phyloP scores from a whole-genome alignment of 495 filamentous ascomycete genomes.

The Margaritispora aquatica region DNA sequence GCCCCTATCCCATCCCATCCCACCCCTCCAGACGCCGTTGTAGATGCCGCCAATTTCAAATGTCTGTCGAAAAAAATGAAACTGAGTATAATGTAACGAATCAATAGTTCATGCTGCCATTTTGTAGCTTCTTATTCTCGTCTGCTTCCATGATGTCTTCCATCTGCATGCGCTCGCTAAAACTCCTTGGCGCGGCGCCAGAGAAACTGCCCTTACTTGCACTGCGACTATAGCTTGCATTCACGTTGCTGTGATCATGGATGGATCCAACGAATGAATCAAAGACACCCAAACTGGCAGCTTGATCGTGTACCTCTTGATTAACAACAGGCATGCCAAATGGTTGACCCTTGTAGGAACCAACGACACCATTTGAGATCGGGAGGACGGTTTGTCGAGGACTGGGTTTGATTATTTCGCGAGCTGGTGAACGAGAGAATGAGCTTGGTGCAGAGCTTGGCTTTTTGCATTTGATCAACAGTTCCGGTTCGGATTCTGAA shows the following conservation, averaged over 20 bases:
- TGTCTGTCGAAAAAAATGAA: background rate
- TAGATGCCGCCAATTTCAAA: background rate
- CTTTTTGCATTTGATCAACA: background rate
- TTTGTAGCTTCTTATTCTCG: background rate
- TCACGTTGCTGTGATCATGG: conserved; percentile 13
- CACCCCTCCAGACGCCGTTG: background rate
- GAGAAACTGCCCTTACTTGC: conserved; percentile 10
- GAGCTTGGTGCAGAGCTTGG: background rate
- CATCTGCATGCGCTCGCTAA: conserved; percentile 21
- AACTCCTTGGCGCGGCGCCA: conserved; percentile 14
- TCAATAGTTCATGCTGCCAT: background rate
- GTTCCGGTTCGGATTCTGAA: background rate
- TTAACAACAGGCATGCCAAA: conserved; percentile 23
- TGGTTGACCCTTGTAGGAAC: conserved; percentile 18
- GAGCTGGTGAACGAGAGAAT: conserved; percentile 16
- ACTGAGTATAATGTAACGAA: too few species aligned
- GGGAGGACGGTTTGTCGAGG: background rate
- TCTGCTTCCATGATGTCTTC: conserved; percentile 20
- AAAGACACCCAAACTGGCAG: conserved; percentile 16
- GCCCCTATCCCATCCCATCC: too few species aligned
- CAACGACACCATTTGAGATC: conserved; percentile 1
- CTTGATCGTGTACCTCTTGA: conserved; percentile 16
- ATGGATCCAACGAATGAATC: conserved; percentile 23
- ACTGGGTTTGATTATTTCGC: conserved; percentile 3
- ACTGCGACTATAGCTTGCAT: conserved; percentile 15